These are phyloP conservation scores for Daldinia concentrica DNA, from an alignment of 495 filamentous ascomycete genomes.

Conservation along the genomic window DNA sequence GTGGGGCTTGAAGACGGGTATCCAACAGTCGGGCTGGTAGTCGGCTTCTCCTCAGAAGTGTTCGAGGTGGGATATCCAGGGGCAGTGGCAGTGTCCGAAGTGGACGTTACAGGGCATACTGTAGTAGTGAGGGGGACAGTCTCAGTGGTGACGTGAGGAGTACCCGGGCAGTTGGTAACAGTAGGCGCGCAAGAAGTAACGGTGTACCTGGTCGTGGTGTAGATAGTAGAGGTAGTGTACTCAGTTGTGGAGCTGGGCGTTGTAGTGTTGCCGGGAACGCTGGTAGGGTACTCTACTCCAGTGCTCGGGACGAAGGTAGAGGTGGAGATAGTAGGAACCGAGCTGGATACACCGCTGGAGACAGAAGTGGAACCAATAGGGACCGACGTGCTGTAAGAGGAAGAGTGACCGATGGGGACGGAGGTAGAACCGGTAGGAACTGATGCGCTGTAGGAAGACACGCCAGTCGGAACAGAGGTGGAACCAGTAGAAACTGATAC, in stretches of 20 bases:
- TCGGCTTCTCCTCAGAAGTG: neutral
- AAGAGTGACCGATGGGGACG: too few species aligned
- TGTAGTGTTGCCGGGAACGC: neutral
- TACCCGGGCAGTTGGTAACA: conserved; percentile 57
- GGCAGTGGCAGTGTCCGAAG: conserved; percentile 1
- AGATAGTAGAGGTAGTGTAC: conserved; percentile 40
- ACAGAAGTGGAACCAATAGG: conserved; percentile 32
- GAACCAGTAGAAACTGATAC: conserved; percentile 20
- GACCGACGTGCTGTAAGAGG: conserved; percentile 20
- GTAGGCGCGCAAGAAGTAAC: conserved; percentile 32
- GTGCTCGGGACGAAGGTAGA: neutral
- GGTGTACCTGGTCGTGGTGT: conserved; percentile 36
- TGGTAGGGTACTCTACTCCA: neutral
- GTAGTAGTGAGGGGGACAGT: conserved; percentile 45
- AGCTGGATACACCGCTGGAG: neutral
- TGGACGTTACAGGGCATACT: conserved; percentile 45
- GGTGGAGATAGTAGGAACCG: neutral
- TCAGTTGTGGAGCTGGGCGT: conserved; percentile 7
- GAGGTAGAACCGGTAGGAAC: conserved; percentile 38
- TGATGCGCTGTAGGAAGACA: neutral
- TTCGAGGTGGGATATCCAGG: conserved; percentile 12
- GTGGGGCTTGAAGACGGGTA: neutral
- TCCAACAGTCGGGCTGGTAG: neutral
- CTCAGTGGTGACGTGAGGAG: conserved; percentile 30
- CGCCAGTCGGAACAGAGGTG: conserved; percentile 7